These are phyloP conservation scores for Ballota nigra DNA, from an alignment of 257 asterid genomes.

Conservation along the genomic window DNA sequence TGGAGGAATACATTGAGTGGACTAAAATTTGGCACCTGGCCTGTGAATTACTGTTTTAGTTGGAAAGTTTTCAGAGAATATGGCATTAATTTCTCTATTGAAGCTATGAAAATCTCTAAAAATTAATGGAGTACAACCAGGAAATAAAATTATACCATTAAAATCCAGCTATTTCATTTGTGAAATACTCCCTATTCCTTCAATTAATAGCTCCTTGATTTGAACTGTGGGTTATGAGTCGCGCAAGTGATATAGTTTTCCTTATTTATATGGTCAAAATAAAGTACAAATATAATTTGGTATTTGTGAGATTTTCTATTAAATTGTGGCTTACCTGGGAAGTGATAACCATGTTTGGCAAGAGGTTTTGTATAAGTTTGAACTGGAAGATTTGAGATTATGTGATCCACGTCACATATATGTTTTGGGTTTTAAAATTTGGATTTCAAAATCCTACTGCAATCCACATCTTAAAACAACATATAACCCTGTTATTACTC, in stretches of 20 bases:
- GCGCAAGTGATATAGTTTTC: not conserved
- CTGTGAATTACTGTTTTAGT: not conserved
- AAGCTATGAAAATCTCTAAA: not conserved
- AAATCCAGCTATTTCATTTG: not conserved
- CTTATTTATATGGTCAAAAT: not conserved
- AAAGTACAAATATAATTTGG: not conserved
- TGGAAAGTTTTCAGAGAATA: not conserved
- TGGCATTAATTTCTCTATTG: not conserved
- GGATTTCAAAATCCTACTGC: not conserved
- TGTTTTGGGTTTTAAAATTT: not conserved
- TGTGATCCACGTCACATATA: not conserved
- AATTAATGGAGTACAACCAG: not conserved
- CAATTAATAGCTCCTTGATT: not conserved
- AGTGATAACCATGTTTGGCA: not conserved
- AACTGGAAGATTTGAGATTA: not conserved
- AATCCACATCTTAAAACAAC: not conserved
- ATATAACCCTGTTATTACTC: not conserved
- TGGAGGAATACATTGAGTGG: not conserved
- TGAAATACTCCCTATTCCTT: not conserved
- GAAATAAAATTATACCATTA: not conserved
- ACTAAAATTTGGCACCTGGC: not conserved
- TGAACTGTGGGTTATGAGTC: not conserved
- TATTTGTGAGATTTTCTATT: not conserved
- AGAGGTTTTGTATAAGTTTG: not conserved
- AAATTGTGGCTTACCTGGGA: not conserved